Evolutionary conservation across 2,329 filamentous ascomycete species (phyloP), one percentile per base, ranked within the genome.

Genomic region (Xylaria digitata): DNA sequence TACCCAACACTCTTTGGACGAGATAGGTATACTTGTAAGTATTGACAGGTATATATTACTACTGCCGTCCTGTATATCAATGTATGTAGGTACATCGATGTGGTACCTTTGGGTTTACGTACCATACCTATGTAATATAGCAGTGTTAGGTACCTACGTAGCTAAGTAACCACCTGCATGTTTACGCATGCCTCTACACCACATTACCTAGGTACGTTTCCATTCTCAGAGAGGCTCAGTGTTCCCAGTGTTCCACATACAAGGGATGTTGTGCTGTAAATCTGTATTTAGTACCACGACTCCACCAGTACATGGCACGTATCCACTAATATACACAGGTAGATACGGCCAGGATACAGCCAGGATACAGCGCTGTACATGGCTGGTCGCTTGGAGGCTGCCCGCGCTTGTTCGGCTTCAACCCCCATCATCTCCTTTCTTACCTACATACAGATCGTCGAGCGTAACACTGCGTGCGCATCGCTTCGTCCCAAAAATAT

Each of bases 401-500:
- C 66, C 66, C 62, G 49, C 40, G 55, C 66, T 59, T 67, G 65
- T 53, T 63, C 63, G 65, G 61, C 65, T 64, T 67, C 67, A 62
- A 69, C 61, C 67, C 66, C 65, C 67, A 70, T 66, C 63, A 37
- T 65, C 58, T 65, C 67, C 61, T 69, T 65, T 65, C 67, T 62
- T 43, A 67, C 64, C 55, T 61, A 45, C 48, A 58, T 63, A 57
- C 62, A 55, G 67, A 70, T 70, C 67, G 53, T 58, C 67, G 63
- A 65, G 58, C 58, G 67, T 70, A 42, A 68, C 67, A 69, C 65
- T 68, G 65, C 67, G 62, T 68, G 67, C 67, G 65, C 67, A 63
- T 65, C 62, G 65, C 67, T 65, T 68, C 59, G 58, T 68, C 61
- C 67, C 65, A 65, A 65, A 65, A 68, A 65, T 63, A 68, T 55